Evolutionary conservation across 1,139 yeast species (phyloP), one percentile per base, ranked within the genome.

Genomic region (Nakaseomyces glabratus): DNA sequence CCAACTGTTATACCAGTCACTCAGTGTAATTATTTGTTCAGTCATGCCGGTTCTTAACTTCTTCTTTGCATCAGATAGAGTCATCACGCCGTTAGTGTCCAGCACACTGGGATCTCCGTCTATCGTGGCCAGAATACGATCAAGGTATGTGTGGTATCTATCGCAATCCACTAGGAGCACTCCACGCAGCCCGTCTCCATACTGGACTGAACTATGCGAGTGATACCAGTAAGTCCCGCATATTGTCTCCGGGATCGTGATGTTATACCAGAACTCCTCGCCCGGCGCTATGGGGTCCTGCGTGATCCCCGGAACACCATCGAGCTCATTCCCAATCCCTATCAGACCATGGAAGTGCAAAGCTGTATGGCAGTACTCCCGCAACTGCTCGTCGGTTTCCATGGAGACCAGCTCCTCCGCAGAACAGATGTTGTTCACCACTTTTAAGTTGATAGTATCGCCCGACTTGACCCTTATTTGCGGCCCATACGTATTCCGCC

Each of bases 21-120:
- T 81, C 4, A 84, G 71, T 15, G 84, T 81, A 41, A 77, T 70
- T 49, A 66, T 71, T 39, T 70, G 56, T 33, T 66, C 68, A 45
- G 46, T 65, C 58, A 33, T 57, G 47, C 22, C 61, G 71, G 77
- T 51, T n/a, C n/a, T n/a, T 72, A 73, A 68, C 75, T 69, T 47
- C 73, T 81, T 41, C 65, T 52, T 21, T 73, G 45, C 13, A 34
- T 69, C 62, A 48, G 73, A 76, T 47, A 72, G 69, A 47, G 72
- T 78, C 33, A 55, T 48, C n/a, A 60, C 55, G 35, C 62, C 67
- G 6, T 10, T 15, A n/a, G 5, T 12, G 25, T 34, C 30, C 12
- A 35, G 25, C 4, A 45, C 24, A 2, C 30, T 25, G n/a, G 45
- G 52, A 19, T 39, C 42, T 14, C 42, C 46, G 60, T 61, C 44